A percentile compares a stretch with the other conserved stretches of the same genome.
phyloP scores from a whole-genome alignment of 768 basidiomycete genomes.

The Tylopilus sp. region DNA sequence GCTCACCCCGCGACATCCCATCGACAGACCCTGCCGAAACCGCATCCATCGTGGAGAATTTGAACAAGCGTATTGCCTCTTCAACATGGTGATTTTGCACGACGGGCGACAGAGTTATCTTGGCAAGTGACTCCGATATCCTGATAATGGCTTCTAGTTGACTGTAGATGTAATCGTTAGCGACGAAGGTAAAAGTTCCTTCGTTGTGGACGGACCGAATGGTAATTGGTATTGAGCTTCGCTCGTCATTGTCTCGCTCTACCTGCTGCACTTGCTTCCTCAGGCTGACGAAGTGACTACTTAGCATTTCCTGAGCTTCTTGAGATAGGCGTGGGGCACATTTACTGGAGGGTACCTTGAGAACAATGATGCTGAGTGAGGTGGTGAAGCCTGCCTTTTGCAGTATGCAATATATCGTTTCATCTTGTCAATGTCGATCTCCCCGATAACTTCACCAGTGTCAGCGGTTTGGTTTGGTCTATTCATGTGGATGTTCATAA shows the following conservation, averaged over 20 bases:
- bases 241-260: slow-evolving; percentile 94
- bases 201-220: slow-evolving; percentile 62
- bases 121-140: slow-evolving; percentile 95
- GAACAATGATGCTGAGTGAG: background rate
- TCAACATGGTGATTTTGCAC: slow-evolving; percentile 95
- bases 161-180: slow-evolving; percentile 29
- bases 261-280: slow-evolving; percentile 94
- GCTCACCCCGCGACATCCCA: slow-evolving; percentile 84
- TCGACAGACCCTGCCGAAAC: slow-evolving; percentile 93
- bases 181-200: background rate
- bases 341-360: slow-evolving; percentile 53
- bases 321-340: slow-evolving; percentile 92
- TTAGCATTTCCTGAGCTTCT: slow-evolving; percentile 94
- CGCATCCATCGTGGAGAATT: slow-evolving; percentile 98
- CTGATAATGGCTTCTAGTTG: slow-evolving; percentile 99
- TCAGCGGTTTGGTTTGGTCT: slow-evolving; percentile 63
- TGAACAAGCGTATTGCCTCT: slow-evolving; percentile 97
- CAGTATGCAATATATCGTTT: slow-evolving; percentile 95
- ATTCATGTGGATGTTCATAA: slow-evolving; percentile 99
- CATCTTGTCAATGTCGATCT: slow-evolving; percentile 97
- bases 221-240: slow-evolving; percentile 97
- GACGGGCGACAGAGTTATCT: slow-evolving; percentile 81
- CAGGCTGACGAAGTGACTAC: slow-evolving; percentile 90
- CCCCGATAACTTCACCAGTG: slow-evolving; percentile 67
- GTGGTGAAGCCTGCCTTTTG: slow-evolving; percentile 62